phyloP scores from a whole-genome alignment of 129 eudicot genomes.

The Glebionis coronaria region DNA sequence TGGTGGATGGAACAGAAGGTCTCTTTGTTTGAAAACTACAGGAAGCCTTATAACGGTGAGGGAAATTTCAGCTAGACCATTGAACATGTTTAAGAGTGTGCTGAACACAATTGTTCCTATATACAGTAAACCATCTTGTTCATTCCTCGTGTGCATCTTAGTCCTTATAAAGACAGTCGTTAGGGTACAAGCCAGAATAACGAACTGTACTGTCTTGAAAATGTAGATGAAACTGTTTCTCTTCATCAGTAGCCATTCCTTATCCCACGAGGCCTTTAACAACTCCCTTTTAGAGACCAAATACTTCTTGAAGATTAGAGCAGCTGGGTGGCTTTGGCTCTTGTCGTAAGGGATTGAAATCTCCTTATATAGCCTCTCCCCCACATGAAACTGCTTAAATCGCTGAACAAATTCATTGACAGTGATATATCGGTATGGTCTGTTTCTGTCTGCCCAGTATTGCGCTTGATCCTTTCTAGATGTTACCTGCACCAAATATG shows the following conservation, averaged over 20 bases:
- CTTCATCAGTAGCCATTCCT: slow-evolving; percentile 74
- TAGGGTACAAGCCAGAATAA: slow-evolving; percentile 44
- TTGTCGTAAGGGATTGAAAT: slow-evolving; percentile 64
- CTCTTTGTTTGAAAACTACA: slow-evolving; percentile 79
- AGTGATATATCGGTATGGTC: slow-evolving; percentile 52
- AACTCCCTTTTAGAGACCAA: slow-evolving; percentile 52
- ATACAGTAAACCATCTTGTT: slow-evolving; percentile 52
- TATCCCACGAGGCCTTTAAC: slow-evolving; percentile 63
- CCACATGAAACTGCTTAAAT: slow-evolving; percentile 61
- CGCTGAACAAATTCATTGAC: slow-evolving; percentile 46
- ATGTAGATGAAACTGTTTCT: slow-evolving; percentile 66
- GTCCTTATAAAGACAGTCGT: slow-evolving; percentile 57
- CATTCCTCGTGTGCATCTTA: slow-evolving; percentile 44
- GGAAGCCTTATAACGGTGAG: slow-evolving; percentile 68
- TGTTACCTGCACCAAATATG: slow-evolving; percentile 48
- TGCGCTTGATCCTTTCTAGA: slow-evolving; percentile 83
- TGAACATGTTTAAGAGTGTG: slow-evolving; percentile 60
- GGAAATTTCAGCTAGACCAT: slow-evolving; percentile 71
- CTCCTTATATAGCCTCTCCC: slow-evolving; percentile 48
- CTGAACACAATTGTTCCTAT: slow-evolving; percentile 55
- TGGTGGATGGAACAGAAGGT: slow-evolving; percentile 72
- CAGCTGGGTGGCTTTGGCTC: slow-evolving; percentile 49
- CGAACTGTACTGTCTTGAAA: slow-evolving; percentile 57
- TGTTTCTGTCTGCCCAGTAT: slow-evolving; percentile 63
- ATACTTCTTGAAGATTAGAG: slow-evolving; percentile 53